Evolutionary conservation across 805 yeast genomes (phyloP), one percentile per base, ranked within the genome.

Genomic region (Monosporozyma servazzii): DNA sequence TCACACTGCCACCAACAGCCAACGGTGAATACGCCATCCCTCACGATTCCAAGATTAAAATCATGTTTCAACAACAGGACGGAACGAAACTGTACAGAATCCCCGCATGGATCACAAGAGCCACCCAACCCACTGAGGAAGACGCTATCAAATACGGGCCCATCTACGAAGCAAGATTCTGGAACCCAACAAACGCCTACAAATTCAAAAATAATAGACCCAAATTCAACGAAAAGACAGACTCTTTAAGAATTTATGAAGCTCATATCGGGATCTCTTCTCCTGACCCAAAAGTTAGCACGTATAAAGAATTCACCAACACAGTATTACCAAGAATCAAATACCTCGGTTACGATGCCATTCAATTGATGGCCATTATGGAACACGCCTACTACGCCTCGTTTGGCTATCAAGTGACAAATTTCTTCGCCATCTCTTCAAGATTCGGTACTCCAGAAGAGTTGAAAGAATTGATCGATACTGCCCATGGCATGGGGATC

Each of bases 331-430:
- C 98, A n/a, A 75, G 84, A 45, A 87, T 91, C 58, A 81, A 81
- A 58, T 79, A 84, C 55, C 75, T 90, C 53, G 97, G 97, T 37
- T 91, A 91, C 68, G 88, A 93, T 67, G 82, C 96, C 4, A 85
- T 91, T 60, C 99, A 91, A 70, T 75, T 91, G 63, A 91, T 91
- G 99, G 97, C 99, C 0, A 78, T 91, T 44, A 91, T 91, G 99
- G 99, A 91, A 69, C 99, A 91, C 67, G 98, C 99, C 1, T 91
- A 91, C 66, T 91, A 91, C 67, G 99, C 97, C 1, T 88, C 96
- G 2, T 91, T 91, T 66, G 99, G 99, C n/a, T 91, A 91, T 67
- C 99, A 91, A 68, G 82, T 91, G 27, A 90, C 98, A 21, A 86
- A 84, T 53, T 93, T 91, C 66, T 91, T 86, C 66, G 97, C 98